These are phyloP conservation scores for Thymus quinquecostatus DNA, from an alignment of 257 asterid species.

Conservation along the genomic window DNA sequence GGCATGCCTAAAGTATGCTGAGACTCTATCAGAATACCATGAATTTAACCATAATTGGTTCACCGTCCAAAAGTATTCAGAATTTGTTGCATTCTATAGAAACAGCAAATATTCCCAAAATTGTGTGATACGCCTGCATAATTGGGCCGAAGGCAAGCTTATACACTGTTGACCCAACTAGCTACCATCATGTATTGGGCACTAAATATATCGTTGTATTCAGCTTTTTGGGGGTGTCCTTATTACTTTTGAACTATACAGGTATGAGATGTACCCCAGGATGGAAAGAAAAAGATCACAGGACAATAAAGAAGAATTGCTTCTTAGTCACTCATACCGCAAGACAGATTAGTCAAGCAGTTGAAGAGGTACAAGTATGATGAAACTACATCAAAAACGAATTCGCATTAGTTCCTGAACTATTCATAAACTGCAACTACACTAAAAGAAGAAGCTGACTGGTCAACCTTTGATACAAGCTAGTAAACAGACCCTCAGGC, in stretches of 20 bases:
- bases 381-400: slow-evolving; percentile 2
- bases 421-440: not conserved
- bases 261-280: not conserved
- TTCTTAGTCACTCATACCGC: not conserved
- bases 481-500: not conserved
- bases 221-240: not conserved
- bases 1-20: slow-evolving; percentile 36
- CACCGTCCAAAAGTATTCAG: slow-evolving; percentile 16
- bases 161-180: not conserved
- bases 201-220: not conserved
- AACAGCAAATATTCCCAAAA: slow-evolving; percentile 9
- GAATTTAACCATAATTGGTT: slow-evolving; percentile 4
- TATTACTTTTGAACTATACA: not conserved
- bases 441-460: not conserved
- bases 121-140: slow-evolving; percentile 5
- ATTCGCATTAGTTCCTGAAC: not conserved
- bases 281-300: not conserved
- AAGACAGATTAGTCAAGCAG: slow-evolving; percentile 10
- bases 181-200: not conserved
- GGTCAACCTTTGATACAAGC: slow-evolving; percentile 11
- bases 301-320: not conserved
- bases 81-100: slow-evolving; percentile 10
- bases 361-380: not conserved
- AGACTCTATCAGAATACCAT: slow-evolving; percentile 30
- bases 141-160: slow-evolving; percentile 15